Base-by-base conservation (phyloP, 2,329 filamentous ascomycete species). In the Lecanicillium sp. region DNA sequence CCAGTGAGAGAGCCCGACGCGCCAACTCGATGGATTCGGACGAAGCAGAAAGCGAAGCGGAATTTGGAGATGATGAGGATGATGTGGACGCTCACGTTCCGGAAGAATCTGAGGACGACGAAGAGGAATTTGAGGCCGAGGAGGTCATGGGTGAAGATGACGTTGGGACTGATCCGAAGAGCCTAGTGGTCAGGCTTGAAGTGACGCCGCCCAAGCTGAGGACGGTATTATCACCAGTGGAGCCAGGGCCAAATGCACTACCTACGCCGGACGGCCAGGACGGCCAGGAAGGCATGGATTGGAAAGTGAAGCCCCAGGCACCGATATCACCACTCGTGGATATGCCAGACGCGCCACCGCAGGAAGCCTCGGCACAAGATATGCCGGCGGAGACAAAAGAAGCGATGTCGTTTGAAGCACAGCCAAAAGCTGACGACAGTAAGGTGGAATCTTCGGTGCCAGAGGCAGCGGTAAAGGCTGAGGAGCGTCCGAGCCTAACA, bases 21-120 rank as follows among this genome's bases (percentile, higher is more conserved):
- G 57, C 56, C 37, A 54, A 51, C 69, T 80, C 51, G 73, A 77
- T 44, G 51, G 78, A 66, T 20, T 66, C 67, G 15, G 77, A 86
- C 12, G 82, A 86, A 8, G 77, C 76, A 6, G 81, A 81, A 38
- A 80, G 78, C 44, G 82, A 86, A 47, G 86, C 79, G 55, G 81
- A 87, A 32, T 81, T 83, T 36, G 84, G 81, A 10, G 84, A 84
- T 40, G 84, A 88, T 42, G 83, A 84, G 41, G 79, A 83, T 28
- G 75, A 87, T 40, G 76, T 72, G 18, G 78, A 80, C 18, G 81
- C 81, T 5, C 80, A 85, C 37, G 69, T 81, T 14, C 74, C 77
- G 0, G 69, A 76, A 37, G 74, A 74, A 32, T 66, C 67, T 4
- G 76, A 80, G 27, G 78, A 81, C 28, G 79, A 81, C 4, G 75